A percentile compares a stretch with the other conserved stretches of the same genome.
Evolutionary conservation across 768 basidiomycete species (phyloP).

Genomic region (Dendrothele bispora): DNA sequence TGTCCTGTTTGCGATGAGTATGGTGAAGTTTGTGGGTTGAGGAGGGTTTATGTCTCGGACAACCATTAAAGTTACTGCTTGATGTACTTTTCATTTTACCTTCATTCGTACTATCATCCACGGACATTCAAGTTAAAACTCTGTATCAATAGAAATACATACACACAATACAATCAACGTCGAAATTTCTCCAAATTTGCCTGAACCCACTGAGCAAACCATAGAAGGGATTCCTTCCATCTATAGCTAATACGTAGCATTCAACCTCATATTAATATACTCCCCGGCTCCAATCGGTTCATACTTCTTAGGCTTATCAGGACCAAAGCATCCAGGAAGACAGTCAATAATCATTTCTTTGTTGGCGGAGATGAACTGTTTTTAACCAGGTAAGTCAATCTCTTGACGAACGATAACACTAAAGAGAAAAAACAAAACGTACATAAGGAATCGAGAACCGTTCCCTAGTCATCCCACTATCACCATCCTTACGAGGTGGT

Average conservation of each 20-base stretch:
- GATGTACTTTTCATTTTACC: too few relatives aligned
- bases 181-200: too few relatives aligned
- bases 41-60: conserved; percentile 2
- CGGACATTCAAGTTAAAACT: too few relatives aligned
- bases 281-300: conserved; percentile 25
- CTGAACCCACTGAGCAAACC: too few relatives aligned
- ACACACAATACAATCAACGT: too few relatives aligned
- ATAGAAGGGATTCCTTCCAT: too few relatives aligned
- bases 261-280: conserved; percentile 23
- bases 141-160: too few relatives aligned
- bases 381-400: not conserved
- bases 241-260: conserved; percentile 6
- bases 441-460: conserved; percentile 48
- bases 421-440: conserved; percentile 6
- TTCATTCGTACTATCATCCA: too few relatives aligned
- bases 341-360: conserved; percentile 31
- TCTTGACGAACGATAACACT: not conserved
- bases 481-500: conserved; percentile 17
- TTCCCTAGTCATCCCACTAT: conserved; percentile 28
- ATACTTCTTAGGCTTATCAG: conserved; percentile 36
- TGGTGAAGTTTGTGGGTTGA: not conserved
- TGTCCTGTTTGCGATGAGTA: conserved; percentile 3
- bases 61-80: too few relatives aligned
- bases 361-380: conserved; percentile 26
- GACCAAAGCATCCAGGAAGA: conserved; percentile 36